These are phyloP conservation scores for Aureobasidium subglaciale DNA, from an alignment of 2,329 filamentous ascomycete species.

Conservation along the genomic window DNA sequence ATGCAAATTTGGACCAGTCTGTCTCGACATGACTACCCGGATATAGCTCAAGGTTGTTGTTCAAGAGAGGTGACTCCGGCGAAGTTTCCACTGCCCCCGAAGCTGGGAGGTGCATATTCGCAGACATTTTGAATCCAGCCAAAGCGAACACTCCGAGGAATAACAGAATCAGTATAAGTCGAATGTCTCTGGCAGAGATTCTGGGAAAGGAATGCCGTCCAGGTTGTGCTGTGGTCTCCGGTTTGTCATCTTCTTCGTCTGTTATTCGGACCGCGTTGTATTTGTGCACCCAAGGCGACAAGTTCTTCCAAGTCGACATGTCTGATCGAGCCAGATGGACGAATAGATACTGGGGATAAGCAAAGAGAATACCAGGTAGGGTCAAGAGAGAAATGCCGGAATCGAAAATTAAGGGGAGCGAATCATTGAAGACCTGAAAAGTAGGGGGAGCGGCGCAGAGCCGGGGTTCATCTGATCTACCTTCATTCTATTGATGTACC, in stretches of 20 bases:
- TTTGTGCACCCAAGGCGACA: neutral
- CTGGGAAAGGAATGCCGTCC: neutral
- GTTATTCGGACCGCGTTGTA: neutral
- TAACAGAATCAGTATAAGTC: neutral
- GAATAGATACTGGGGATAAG: neutral
- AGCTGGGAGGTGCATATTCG: neutral
- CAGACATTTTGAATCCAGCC: too few relatives aligned
- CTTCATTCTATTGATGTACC: neutral
- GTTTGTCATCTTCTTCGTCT: neutral
- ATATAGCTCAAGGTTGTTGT: neutral
- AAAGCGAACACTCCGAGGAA: neutral
- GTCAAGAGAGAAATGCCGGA: neutral
- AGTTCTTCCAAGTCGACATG: neutral
- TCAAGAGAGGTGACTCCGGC: neutral
- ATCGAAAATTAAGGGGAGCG: neutral
- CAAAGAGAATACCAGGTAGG: too few relatives aligned
- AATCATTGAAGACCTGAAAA: neutral
- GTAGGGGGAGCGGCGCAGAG: neutral
- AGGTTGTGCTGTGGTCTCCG: neutral
- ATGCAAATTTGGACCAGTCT: constrained; percentile 34
- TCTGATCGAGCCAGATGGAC: neutral
- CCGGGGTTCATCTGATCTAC: neutral
- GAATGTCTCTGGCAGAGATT: neutral
- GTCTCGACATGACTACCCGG: neutral
- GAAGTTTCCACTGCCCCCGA: too few relatives aligned